Conservation (phyloP, 192 early-diverging fungal genomes). For the Pecoramyces ruminantium region DNA sequence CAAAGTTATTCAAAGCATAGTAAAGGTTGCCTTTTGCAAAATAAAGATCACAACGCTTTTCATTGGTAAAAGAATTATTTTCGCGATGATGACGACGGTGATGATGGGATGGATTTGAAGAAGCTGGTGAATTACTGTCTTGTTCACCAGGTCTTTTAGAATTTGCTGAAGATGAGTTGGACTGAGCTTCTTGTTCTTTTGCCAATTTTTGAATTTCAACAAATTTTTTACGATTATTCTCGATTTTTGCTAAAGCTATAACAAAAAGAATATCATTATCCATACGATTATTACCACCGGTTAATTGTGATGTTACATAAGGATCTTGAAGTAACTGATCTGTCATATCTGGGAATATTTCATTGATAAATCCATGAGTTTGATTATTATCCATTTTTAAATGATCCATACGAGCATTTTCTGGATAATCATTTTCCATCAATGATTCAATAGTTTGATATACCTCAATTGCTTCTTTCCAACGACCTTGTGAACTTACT, state of each 20-base stretch:
- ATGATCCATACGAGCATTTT: slow-evolving; percentile 8
- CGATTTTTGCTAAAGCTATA: not conserved
- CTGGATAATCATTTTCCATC: slow-evolving; percentile 15
- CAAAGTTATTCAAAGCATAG: slow-evolving; percentile 53
- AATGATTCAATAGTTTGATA: slow-evolving; percentile 55
- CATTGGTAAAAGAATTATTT: slow-evolving; percentile 11
- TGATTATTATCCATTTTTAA: not conserved
- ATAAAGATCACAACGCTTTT: slow-evolving; percentile 61
- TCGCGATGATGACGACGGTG: not conserved
- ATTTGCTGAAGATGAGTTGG: not conserved
- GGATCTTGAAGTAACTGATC: not conserved
- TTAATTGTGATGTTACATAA: not conserved
- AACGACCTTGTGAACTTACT: slow-evolving; percentile 44
- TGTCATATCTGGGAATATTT: not conserved
- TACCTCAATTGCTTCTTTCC: slow-evolving; percentile 60
- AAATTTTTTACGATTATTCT: not conserved
- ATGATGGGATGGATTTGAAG: not conserved
- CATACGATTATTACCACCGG: not conserved
- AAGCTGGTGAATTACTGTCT: no score
- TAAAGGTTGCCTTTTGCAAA: slow-evolving; percentile 75
- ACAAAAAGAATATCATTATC: not conserved
- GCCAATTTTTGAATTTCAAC: not conserved
- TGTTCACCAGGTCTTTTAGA: no score
- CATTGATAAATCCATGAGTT: not conserved
- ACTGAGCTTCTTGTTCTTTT: not conserved